These are phyloP conservation scores for Stagonosporopsis rhizophila DNA, from an alignment of 2,329 filamentous ascomycete species.

Conservation along the genomic window DNA sequence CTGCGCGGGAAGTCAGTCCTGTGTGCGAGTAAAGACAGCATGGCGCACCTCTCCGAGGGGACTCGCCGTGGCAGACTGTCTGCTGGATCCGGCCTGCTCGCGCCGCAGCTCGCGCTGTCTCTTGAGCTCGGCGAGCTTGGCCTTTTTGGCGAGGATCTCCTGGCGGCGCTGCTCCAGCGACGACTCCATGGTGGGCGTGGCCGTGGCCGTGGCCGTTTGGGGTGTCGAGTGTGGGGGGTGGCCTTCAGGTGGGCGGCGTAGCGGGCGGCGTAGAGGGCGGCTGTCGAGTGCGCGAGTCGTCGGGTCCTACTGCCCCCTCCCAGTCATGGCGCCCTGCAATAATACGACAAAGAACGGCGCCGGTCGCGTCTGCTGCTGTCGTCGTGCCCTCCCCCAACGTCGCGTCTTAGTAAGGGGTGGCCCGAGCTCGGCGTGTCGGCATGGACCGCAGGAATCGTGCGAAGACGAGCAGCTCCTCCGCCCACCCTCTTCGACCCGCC, in stretches of 20 bases:
- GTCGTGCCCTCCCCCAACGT: background rate
- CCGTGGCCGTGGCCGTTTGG: constrained; percentile 29
- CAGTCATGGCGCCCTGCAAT: constrained; percentile 11
- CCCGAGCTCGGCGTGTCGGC: constrained; percentile 8
- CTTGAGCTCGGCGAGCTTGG: constrained; percentile 95
- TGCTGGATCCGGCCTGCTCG: constrained; percentile 70
- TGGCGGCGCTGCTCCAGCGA: constrained; percentile 85
- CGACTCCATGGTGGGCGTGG: constrained; percentile 38
- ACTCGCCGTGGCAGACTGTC: constrained; percentile 68
- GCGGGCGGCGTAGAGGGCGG: too few species aligned
- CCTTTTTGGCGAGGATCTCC: constrained; percentile 96
- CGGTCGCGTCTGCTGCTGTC: constrained; percentile 1
- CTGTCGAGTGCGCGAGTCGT: background rate
- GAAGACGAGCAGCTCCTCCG: constrained; percentile 29
- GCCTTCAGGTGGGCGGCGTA: background rate
- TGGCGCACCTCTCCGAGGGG: constrained; percentile 71
- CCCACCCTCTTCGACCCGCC: constrained; percentile 32
- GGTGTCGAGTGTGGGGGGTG: constrained; percentile 3
- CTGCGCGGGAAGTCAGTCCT: constrained; percentile 49
- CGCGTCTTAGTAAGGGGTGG: constrained; percentile 27
- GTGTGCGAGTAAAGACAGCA: background rate
- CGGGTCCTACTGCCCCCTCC: constrained; percentile 15
- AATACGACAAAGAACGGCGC: background rate
- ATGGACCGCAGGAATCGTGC: constrained; percentile 32
- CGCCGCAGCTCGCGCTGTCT: constrained; percentile 84